phyloP scores from a whole-genome alignment of 2,329 filamentous ascomycete species.

The Aspergillus pseudoglaucus region DNA sequence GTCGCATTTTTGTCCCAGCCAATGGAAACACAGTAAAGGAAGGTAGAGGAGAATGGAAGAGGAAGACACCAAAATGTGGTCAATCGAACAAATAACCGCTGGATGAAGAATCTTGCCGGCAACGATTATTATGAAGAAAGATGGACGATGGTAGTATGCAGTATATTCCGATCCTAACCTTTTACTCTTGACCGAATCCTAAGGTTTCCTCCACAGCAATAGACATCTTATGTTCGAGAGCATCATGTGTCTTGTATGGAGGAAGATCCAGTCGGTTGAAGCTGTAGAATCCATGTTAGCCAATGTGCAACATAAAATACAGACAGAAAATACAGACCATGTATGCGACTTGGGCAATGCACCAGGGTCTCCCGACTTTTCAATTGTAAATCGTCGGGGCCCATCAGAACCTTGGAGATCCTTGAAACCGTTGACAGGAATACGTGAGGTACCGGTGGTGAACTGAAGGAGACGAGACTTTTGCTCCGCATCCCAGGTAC shows the following conservation, averaged over 20 bases:
- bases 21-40: neutral
- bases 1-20: neutral
- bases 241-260: conserved; percentile 82
- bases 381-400: conserved; percentile 91
- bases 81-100: neutral
- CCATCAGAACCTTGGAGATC: conserved; percentile 96
- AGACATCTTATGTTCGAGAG: conserved; percentile 80
- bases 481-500: conserved; percentile 95
- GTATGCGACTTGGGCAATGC: conserved; percentile 97
- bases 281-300: conserved; percentile 41
- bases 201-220: conserved; percentile 98
- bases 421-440: conserved; percentile 98
- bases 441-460: conserved; percentile 93
- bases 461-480: conserved; percentile 95
- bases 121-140: conserved; percentile 4
- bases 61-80: conserved; percentile 1
- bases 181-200: conserved; percentile 94
- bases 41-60: conserved; percentile 1
- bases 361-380: conserved; percentile 85
- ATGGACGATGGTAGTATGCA: conserved; percentile 3
- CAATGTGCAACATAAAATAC: conserved; percentile 6
- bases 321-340: conserved; percentile 60
- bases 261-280: conserved; percentile 97
- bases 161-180: conserved; percentile 5
- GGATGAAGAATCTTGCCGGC: neutral